A percentile compares a stretch with the other conserved stretches of the same genome.
Evolutionary conservation across 768 basidiomycete species (phyloP).

Genomic region (Russula griseocarnosa): DNA sequence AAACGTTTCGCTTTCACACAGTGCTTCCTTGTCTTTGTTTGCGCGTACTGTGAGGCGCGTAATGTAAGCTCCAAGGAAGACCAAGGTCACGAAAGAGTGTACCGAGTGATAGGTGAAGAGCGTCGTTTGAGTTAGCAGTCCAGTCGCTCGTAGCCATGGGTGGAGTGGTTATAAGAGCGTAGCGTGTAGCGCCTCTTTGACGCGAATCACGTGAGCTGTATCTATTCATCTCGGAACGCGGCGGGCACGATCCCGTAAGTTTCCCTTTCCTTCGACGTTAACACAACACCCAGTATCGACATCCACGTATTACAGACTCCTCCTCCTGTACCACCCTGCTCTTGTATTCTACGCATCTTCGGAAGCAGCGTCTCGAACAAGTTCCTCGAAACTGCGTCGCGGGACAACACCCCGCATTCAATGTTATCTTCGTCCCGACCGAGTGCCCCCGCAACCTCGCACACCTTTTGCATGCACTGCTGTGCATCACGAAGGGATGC

Average conservation of each 20-base stretch:
- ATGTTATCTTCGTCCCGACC: background rate
- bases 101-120: conserved; percentile 74
- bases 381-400: background rate
- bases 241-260: background rate
- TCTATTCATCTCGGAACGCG: background rate
- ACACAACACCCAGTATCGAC: background rate
- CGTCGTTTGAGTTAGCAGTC: conserved; percentile 77
- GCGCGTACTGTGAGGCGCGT: conserved; percentile 53
- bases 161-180: background rate
- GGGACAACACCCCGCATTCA: background rate
- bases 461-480: background rate
- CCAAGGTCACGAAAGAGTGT: conserved; percentile 19
- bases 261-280: conserved; percentile 2
- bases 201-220: background rate
- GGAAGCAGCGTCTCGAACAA: background rate
- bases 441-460: background rate
- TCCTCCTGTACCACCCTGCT: background rate
- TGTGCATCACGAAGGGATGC: background rate
- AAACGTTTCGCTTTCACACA: conserved; percentile 55
- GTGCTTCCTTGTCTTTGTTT: conserved; percentile 55
- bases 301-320: background rate
- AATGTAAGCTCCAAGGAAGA: background rate
- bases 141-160: conserved; percentile 46
- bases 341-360: background rate
- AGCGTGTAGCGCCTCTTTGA: background rate